These are phyloP conservation scores for Mycena citricolor DNA, from an alignment of 1,284 basidiomycete species.

Conservation along the genomic window DNA sequence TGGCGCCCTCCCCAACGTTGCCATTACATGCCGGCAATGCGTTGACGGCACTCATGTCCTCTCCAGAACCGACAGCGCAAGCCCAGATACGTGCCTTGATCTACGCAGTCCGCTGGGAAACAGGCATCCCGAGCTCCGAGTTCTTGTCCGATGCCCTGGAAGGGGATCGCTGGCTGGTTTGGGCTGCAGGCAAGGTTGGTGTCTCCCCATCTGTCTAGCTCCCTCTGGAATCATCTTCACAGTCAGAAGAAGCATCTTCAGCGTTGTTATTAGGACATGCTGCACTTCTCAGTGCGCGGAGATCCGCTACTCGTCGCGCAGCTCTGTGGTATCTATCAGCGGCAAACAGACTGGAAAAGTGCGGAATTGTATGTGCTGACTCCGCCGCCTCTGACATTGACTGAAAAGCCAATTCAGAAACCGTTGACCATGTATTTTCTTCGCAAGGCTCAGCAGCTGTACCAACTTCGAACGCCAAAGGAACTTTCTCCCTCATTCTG, in stretches of 20 bases:
- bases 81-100: constrained; percentile 63
- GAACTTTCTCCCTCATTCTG: constrained; percentile 74
- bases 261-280: constrained; percentile 75
- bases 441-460: constrained; percentile 63
- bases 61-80: constrained; percentile 53
- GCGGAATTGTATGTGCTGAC: constrained; percentile 62
- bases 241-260: constrained; percentile 79
- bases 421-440: constrained; percentile 79
- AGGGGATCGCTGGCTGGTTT: constrained; percentile 79
- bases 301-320: constrained; percentile 56
- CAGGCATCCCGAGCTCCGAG: constrained; percentile 56
- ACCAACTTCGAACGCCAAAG: constrained; percentile 48
- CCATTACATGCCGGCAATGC: constrained; percentile 62
- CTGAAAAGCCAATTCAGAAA: constrained; percentile 50
- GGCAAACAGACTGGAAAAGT: constrained; percentile 74
- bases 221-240: constrained; percentile 27
- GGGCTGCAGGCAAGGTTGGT: constrained; percentile 76
- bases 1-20: constrained; percentile 62
- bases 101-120: constrained; percentile 74
- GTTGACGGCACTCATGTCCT: constrained; percentile 46
- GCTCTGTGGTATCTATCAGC: constrained; percentile 76
- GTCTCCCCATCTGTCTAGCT: constrained; percentile 7
- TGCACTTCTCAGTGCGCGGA: constrained; percentile 62
- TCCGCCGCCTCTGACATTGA: constrained; percentile 9
- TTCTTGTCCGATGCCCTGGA: constrained; percentile 57